Evolutionary conservation across 371 early-diverging fungal genomes (phyloP), one percentile per base, ranked within the genome.

Genomic region (Capillidium rhysosporum): DNA sequence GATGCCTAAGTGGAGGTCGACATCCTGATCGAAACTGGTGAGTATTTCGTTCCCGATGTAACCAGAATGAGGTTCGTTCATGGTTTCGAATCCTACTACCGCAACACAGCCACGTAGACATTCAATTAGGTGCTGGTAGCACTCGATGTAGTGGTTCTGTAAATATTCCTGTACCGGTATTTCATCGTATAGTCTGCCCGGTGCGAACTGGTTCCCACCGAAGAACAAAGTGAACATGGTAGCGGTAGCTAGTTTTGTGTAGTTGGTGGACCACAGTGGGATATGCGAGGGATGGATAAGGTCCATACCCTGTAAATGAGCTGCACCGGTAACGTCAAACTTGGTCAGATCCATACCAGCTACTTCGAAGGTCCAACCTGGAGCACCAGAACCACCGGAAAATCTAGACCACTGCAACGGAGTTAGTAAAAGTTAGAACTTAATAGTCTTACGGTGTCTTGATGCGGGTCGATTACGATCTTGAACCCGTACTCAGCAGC

Each of bases 151-250:
- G 38, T 80, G 78, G 1, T 65, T 57, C 57, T 86, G 87, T 12
- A 89, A 64, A 57, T 73, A 86, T 24, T 77, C 77, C 56, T 84
- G 79, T n/a, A 84, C 63, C 54, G 69, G 64, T 34, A 70, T 34
- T 16, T 61, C 65, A 38, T 71, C 56, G 47, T 68, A 70, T 24
- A 46, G 57, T 38, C 71, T 66, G 20, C 64, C 61, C 2, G 31
- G 71, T 58, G 84, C 84, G 70, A 75, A 85, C 7, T 61, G 65
- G 24, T 70, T 66, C 25, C 86, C 87, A n/a, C 68, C 86, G 64
- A 82, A 88, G 60, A 86, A 86, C 14, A 86, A 64, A 0, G 88
- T 83, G 52, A 84, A 84, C 78, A 88, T 78, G 40, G 88, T 86
- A 1, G 81, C 71, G 0, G 79, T 71, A 14, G 89, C 87, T 16